Percentiles rank a stretch among this genome's conserved stretches.
Evolutionary conservation across 2,329 filamentous ascomycete species (phyloP).

Genomic region (Exophiala sp.): DNA sequence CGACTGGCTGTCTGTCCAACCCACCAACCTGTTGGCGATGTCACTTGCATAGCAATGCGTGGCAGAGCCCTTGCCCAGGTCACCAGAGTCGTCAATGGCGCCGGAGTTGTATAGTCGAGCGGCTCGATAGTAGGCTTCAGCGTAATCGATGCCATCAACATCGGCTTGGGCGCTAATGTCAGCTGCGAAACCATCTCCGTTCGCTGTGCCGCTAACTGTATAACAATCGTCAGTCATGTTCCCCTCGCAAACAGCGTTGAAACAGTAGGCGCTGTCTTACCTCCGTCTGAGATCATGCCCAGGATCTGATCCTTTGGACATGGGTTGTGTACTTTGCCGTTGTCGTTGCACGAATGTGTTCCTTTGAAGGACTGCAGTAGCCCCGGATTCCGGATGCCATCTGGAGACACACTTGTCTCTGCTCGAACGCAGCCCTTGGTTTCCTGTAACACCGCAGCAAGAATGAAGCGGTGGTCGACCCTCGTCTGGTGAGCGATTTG

Average conservation of each 20-base stretch:
- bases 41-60: slow-evolving; percentile 49
- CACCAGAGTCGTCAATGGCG: slow-evolving; percentile 31
- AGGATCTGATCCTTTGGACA: slow-evolving; percentile 35
- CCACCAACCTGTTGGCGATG: slow-evolving; percentile 45
- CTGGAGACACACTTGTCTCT: slow-evolving; percentile 36
- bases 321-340: slow-evolving; percentile 33
- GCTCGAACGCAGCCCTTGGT: slow-evolving; percentile 44
- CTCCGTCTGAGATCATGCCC: slow-evolving; percentile 39
- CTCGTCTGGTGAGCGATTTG: slow-evolving; percentile 31
- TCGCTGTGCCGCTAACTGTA: slow-evolving; percentile 32
- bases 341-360: slow-evolving; percentile 36
- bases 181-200: slow-evolving; percentile 35
- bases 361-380: slow-evolving; percentile 45
- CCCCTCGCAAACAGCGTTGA: background rate
- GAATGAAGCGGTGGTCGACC: slow-evolving; percentile 40
- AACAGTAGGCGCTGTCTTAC: slow-evolving; percentile 13
- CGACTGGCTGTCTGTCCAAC: slow-evolving; percentile 34
- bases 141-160: slow-evolving; percentile 27
- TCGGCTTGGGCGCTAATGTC: slow-evolving; percentile 31
- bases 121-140: slow-evolving; percentile 33
- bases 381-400: slow-evolving; percentile 41
- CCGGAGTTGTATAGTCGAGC: slow-evolving; percentile 42
- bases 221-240: slow-evolving; percentile 8
- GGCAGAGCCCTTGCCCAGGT: slow-evolving; percentile 37
- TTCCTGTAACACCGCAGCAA: slow-evolving; percentile 45